A percentile compares a stretch with the other conserved stretches of the same genome.
phyloP scores from a whole-genome alignment of 1,284 basidiomycete species.

The Cutaneotrichosporon cyanovorans region DNA sequence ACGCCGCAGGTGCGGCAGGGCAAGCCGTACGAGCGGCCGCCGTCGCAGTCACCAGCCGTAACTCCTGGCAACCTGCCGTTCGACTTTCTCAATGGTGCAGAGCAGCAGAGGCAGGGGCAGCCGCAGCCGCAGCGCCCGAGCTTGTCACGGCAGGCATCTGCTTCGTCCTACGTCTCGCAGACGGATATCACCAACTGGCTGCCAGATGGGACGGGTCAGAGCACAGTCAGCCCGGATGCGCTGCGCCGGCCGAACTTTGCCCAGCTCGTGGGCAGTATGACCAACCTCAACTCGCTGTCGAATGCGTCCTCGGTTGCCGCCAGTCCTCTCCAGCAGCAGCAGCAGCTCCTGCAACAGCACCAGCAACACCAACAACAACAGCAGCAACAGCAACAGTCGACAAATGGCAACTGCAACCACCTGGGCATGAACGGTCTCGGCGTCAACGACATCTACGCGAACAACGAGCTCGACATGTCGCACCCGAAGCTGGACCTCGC shows the following conservation, averaged over 20 bases:
- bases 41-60: constrained; percentile 28
- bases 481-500: constrained; percentile 10
- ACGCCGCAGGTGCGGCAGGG: constrained; percentile 30
- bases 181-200: constrained; percentile 17
- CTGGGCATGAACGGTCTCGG: constrained; percentile 2
- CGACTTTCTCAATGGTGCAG: constrained; percentile 16
- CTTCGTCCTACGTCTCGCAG: constrained; percentile 20
- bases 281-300: constrained; percentile 18
- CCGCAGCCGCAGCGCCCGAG: no score
- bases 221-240: constrained; percentile 33
- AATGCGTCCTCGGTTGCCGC: constrained; percentile 14
- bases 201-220: constrained; percentile 12
- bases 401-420: constrained; percentile 6
- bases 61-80: constrained; percentile 20
- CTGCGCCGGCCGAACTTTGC: constrained; percentile 34
- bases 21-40: constrained; percentile 40
- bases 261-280: constrained; percentile 8
- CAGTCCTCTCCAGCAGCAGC: constrained; percentile 9
- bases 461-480: constrained; percentile 5
- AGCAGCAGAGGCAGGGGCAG: no score
- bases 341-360: background rate
- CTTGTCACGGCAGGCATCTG: constrained; percentile 25
- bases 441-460: constrained; percentile 9
- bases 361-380: constrained; percentile 1
- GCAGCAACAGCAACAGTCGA: background rate